Conservation (phyloP, 192 early-diverging fungal genomes). For the Coemansia sp. region DNA sequence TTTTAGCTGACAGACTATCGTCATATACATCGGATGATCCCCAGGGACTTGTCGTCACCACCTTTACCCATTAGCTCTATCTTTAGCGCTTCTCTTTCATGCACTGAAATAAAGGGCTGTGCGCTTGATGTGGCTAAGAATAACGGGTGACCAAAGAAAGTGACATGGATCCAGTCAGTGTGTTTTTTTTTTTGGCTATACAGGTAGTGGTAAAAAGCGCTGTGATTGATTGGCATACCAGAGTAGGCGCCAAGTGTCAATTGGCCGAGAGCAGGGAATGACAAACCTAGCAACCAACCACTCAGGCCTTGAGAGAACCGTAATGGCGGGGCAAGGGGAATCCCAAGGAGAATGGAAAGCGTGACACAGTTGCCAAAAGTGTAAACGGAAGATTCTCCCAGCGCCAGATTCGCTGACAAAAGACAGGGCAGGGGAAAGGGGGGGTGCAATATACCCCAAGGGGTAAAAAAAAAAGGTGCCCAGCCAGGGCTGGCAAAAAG, state of each 20-base stretch:
- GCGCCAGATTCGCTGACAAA: background rate
- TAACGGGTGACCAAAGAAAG: background rate
- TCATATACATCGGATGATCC: background rate
- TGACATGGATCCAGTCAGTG: background rate
- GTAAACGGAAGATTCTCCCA: background rate
- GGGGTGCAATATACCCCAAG: background rate
- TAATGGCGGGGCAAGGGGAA: background rate
- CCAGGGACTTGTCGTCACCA: background rate
- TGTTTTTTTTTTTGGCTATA: background rate
- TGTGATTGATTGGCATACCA: background rate
- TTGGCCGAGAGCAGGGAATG: background rate
- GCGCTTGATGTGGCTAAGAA: background rate
- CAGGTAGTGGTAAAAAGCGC: background rate
- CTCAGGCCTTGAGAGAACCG: background rate
- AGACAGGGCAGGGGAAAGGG: background rate
- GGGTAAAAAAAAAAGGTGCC: background rate
- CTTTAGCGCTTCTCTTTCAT: background rate
- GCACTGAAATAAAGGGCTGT: background rate
- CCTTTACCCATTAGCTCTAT: background rate
- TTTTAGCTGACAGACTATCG: background rate
- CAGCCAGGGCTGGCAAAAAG: background rate
- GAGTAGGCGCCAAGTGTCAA: background rate
- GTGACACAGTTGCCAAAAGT: background rate
- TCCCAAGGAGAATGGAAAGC: background rate
- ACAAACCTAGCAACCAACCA: background rate